Base-by-base conservation (phyloP, 225 moss, liverwort and hornwort genomes). In the Marchantia polymorpha region DNA sequence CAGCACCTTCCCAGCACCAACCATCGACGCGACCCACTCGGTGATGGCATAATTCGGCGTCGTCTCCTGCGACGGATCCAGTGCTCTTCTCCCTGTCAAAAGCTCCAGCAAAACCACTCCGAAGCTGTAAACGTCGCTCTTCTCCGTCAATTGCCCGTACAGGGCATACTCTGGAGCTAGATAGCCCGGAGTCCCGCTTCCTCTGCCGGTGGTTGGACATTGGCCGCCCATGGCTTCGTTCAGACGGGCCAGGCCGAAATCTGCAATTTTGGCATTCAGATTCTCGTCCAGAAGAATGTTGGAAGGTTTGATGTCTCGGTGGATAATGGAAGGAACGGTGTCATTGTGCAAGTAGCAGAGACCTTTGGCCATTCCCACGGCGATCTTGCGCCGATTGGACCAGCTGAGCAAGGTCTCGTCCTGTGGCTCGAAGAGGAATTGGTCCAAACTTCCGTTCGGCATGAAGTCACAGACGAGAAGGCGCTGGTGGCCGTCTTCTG, bases 41-140 rank as follows among this genome's bases (percentile, higher is more conserved):
- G 85, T 82, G 70, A 91, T 84, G 50, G 86, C 84, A 17, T 63
- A 78, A 25, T 72, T 72, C 51, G 63, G 55, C 11, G 49, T 64
- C 7, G 74, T 50, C n/a, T 49, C 64, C 50, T 78, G 64, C 12
- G 50, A 26, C 10, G 79, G 70, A 22, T 73, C 86, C 30, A 91
- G 78, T 0, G 89, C 89, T 64, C 81, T 86, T 75, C 91, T 84
- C 29, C 91, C 89, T 29, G 86, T 91, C 63, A 91, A 80, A 53
- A 91, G 88, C 83, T 91, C 89, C 69, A 91, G 81, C 81, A 91
- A 79, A 68, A 88, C 87, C 47, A 91, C 91, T 14, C 91, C 91
- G 47, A 86, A 89, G 82, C 91, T 91, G 72, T 91, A 91, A 15
- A 89, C 91, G 46, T 89, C 91, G 74, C 89, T 86, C 81, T 83